Conservation (phyloP, 2,329 filamentous ascomycete genomes). For the Davidsoniella neocaledoniae region DNA sequence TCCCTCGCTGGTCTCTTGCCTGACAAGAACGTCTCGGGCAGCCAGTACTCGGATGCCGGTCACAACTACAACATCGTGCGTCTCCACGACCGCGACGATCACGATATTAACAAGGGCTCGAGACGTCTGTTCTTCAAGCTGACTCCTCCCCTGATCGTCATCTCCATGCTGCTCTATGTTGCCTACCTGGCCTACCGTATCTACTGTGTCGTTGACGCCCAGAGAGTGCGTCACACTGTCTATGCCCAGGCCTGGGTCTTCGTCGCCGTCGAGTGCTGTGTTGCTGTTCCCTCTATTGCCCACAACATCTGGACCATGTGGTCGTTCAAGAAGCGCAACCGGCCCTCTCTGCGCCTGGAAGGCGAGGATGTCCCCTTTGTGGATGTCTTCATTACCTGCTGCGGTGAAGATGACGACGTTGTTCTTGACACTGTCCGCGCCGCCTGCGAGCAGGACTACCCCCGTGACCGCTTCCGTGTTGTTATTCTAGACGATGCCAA, state of each 20-base stretch:
- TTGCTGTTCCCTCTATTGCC: conserved; percentile 36
- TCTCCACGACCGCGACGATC: conserved; percentile 26
- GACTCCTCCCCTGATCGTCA: conserved; percentile 23
- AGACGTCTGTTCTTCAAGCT: conserved; percentile 24
- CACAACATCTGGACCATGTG: conserved; percentile 42
- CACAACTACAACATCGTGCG: conserved; percentile 19
- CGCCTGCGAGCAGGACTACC: conserved; percentile 38
- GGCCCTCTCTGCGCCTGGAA: conserved; percentile 35
- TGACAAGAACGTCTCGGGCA: conserved; percentile 16
- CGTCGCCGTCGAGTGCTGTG: conserved; percentile 35
- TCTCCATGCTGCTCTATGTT: conserved; percentile 27
- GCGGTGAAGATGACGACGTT: conserved; percentile 37
- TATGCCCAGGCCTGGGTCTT: conserved; percentile 40
- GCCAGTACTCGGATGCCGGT: conserved; percentile 10
- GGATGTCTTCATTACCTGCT: conserved; percentile 40
- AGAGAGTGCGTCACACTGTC: conserved; percentile 22
- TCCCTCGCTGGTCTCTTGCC: conserved; percentile 26
- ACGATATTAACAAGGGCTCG: conserved; percentile 29
- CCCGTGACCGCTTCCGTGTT: conserved; percentile 33
- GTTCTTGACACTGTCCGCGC: conserved; percentile 40
- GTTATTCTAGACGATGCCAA: conserved; percentile 39
- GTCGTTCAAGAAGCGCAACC: conserved; percentile 35
- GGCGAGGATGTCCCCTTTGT: conserved; percentile 35
- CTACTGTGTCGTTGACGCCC: conserved; percentile 33
- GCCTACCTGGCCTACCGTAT: conserved; percentile 35